Evolutionary conservation across 768 basidiomycete genomes (phyloP).

Genomic region (Calocera cornea): DNA sequence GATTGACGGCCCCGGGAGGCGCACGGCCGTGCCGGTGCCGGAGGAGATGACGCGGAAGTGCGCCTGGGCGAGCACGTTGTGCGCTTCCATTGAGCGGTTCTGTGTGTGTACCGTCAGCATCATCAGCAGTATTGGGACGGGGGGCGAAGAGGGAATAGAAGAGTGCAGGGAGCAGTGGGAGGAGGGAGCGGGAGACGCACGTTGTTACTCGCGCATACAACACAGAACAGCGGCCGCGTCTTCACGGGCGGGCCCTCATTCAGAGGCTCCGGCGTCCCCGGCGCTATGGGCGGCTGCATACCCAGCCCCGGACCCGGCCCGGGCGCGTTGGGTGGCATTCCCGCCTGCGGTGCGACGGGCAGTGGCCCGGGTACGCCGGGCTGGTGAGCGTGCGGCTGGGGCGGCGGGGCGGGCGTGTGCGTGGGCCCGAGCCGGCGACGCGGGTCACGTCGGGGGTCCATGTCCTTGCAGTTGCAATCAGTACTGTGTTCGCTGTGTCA

Average conservation of each 20-base stretch:
- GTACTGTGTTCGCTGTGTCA: background rate
- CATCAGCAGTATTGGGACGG: conserved; percentile 10
- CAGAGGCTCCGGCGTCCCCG: background rate
- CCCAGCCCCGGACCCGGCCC: background rate
- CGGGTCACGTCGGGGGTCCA: background rate
- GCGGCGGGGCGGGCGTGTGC: background rate
- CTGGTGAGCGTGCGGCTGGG: background rate
- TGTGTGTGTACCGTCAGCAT: conserved; percentile 22
- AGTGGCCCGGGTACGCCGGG: background rate
- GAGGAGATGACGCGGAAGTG: conserved; percentile 84
- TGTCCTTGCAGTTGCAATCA: background rate
- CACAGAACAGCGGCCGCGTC: conserved; percentile 76
- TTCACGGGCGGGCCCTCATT: conserved; percentile 24
- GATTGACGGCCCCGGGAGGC: conserved; percentile 87
- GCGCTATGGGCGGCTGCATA: background rate
- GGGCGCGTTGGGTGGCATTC: too few species aligned
- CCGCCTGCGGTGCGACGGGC: too few species aligned
- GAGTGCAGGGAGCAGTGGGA: conserved; percentile 13
- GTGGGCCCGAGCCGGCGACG: background rate
- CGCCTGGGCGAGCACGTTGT: conserved; percentile 75
- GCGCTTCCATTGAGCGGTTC: conserved; percentile 99
- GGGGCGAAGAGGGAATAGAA: background rate
- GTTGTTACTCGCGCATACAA: conserved; percentile 99
- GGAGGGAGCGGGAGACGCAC: too few species aligned
- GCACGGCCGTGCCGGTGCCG: conserved; percentile 93